Conservation (phyloP, 495 filamentous ascomycete genomes). For the Neurospora tetraspora region DNA sequence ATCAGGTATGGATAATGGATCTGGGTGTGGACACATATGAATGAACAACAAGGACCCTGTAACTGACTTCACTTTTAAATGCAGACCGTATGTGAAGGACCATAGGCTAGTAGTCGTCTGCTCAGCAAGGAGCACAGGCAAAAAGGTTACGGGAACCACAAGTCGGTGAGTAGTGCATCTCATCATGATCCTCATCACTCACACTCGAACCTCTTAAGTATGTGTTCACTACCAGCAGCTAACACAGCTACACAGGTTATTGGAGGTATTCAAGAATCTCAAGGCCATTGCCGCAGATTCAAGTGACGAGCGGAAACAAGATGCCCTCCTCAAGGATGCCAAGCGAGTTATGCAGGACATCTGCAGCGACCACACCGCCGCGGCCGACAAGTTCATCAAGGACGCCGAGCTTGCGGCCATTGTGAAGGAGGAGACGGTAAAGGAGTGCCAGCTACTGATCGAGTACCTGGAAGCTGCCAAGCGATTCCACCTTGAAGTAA, state of each 20-base stretch:
- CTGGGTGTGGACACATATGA: not conserved
- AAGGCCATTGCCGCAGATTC: slow-evolving; percentile 57
- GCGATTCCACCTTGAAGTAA: slow-evolving; percentile 59
- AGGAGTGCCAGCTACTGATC: slow-evolving; percentile 56
- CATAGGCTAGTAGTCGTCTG: slow-evolving; percentile 81
- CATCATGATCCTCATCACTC: not conserved
- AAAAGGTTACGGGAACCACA: slow-evolving; percentile 86
- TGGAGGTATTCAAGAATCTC: slow-evolving; percentile 54
- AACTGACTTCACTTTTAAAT: not conserved
- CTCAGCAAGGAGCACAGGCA: slow-evolving; percentile 82
- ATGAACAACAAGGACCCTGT: not conserved
- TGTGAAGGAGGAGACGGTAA: slow-evolving; percentile 52
- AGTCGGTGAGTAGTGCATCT: slow-evolving; percentile 61
- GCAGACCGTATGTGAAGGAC: slow-evolving; percentile 53
- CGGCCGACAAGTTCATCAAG: slow-evolving; percentile 52
- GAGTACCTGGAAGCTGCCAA: slow-evolving; percentile 47
- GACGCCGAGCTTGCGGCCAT: slow-evolving; percentile 47
- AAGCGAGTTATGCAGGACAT: slow-evolving; percentile 64
- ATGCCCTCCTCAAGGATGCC: slow-evolving; percentile 61
- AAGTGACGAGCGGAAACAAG: slow-evolving; percentile 48
- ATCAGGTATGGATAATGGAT: slow-evolving; percentile 17
- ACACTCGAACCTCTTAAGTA: slow-evolving; percentile 1
- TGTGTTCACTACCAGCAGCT: not conserved
- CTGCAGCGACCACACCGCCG: slow-evolving; percentile 59
- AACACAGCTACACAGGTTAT: slow-evolving; percentile 23